Base-by-base conservation (phyloP, 164 flowering plant species). In the Berberis thunbergii region DNA sequence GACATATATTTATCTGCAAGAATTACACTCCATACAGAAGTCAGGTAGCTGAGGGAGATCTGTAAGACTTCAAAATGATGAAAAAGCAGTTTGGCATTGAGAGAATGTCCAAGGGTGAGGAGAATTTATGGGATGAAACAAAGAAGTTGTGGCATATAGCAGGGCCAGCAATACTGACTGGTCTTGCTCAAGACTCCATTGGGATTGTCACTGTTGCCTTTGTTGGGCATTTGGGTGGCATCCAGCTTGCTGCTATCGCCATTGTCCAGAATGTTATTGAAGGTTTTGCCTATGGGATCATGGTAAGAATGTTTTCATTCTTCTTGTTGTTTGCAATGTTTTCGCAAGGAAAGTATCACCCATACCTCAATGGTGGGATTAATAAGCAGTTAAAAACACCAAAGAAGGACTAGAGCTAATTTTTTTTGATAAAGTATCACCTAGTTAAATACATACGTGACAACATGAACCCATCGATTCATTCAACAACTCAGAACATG, bases 121-220 rank as follows among this genome's bases (percentile, higher is more conserved):
- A 39, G 43, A 58, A 52, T 45, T 12, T 62, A 55, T 63, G 72
- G 79, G 60, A 64, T 9, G 86, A 83, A 64, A 75, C 79, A 26
- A 83, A 80, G 72, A 77, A 67, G 74, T 45, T 79, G 73, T 80
- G 86, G 86, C 57, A 64, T 9, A 71, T 83, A 4, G 86, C 83
- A 13, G 81, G 72, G 0, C 83, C 86, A 8, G 77, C 83, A 5
- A 77, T 83, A 3, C 61, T 80, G 1, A 70, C 83, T 3, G 26
- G 70, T 12, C 73, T 83, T 2, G 55, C 78, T 9, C 79, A 76
- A 52, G 79, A 77, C 71, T 75, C 81, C 2, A 61, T 83, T 12
- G 72, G 69, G 5, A 59, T 77, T 57, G 76, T 77, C 38, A 80
- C 83, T 1, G 54, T 66, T 5, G 83, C 80, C 41, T 79, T 83